Base-by-base conservation (phyloP, 2,329 filamentous ascomycete genomes). In the Teratosphaeria pseudoeucalypti region DNA sequence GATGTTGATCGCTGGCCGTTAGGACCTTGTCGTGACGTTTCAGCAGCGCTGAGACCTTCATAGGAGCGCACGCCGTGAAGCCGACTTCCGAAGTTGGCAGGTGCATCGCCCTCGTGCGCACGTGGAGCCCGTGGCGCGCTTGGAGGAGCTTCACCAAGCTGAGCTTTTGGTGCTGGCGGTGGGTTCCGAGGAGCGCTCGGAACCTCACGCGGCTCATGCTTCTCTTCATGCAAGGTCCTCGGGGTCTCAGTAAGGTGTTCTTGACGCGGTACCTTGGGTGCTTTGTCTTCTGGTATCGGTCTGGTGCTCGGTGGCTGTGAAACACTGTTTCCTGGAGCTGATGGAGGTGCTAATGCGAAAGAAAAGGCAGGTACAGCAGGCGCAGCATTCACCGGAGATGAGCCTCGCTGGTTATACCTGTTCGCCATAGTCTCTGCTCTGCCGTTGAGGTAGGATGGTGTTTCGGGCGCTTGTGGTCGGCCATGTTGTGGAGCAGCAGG, bases 281-380 rank as follows among this genome's bases (percentile, higher is more conserved):
- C 53, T 32, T 54, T 12, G 27, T 32, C 34, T 14, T 54, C 53
- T 27, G 53, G 19, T 37, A 14, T 23, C 53, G 27, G 11, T 39
- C 23, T 56, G 47, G n/a, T 12, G 11, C 12, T 32, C 23, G n/a
- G 14, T n/a, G n/a, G 16, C 6, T 34, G n/a, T 53, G 56, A 26
- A 19, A n/a, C 34, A 19, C 19, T 52, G n/a, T 53, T 43, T 10
- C 52, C 7, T 12, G 34, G 6, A 14, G 60, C 14, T 23, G 72
- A 63, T 23, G 68, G 61, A 27, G 72, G 65, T 5, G 67, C 67
- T 32, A 72, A 65, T 6, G 69, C 69, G 34, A 72, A 63, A 47
- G 68, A 71, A 69, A 83, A 83, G n/a, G 81, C 80, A 29, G 81
- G 81, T 14, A 83, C 80, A 57, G 77, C 74, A 16, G 78, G 78